These are phyloP conservation scores for Picochlorum sp. DNA, from an alignment of 139 green algal genomes.

Conservation along the genomic window DNA sequence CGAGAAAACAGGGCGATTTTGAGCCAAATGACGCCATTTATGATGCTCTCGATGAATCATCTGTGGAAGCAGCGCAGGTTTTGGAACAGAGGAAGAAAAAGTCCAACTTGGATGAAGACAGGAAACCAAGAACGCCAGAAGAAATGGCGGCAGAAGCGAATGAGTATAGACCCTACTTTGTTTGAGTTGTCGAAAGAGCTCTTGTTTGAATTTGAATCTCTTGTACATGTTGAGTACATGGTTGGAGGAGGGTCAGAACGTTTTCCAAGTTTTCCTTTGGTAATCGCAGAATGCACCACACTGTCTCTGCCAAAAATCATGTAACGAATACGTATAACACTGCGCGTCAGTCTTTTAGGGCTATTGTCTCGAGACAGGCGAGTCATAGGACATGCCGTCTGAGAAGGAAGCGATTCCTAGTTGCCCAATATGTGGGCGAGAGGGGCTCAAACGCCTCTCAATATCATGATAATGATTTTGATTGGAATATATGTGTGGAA, in stretches of 20 bases:
- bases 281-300: too few species aligned
- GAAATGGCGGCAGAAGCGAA: conserved; percentile 81
- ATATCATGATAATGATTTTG: conserved; percentile 57
- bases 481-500: conserved; percentile 32
- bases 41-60: conserved; percentile 51
- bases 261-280: too few species aligned
- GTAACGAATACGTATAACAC: too few species aligned
- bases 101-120: conserved; percentile 58
- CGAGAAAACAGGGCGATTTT: conserved; percentile 77
- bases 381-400: too few species aligned
- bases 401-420: neutral
- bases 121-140: conserved; percentile 48
- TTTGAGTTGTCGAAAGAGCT: too few species aligned
- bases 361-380: too few species aligned
- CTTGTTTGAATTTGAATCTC: too few species aligned
- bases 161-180: conserved; percentile 20
- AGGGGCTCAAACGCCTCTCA: conserved; percentile 21
- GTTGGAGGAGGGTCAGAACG: too few species aligned
- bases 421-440: neutral
- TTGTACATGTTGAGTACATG: too few species aligned
- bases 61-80: neutral
- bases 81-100: conserved; percentile 37
- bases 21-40: conserved; percentile 89
- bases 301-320: too few species aligned
- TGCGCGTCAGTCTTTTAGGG: too few species aligned